Base-by-base conservation (phyloP, 2,329 filamentous ascomycete genomes). In the Fusarium nodosum region DNA sequence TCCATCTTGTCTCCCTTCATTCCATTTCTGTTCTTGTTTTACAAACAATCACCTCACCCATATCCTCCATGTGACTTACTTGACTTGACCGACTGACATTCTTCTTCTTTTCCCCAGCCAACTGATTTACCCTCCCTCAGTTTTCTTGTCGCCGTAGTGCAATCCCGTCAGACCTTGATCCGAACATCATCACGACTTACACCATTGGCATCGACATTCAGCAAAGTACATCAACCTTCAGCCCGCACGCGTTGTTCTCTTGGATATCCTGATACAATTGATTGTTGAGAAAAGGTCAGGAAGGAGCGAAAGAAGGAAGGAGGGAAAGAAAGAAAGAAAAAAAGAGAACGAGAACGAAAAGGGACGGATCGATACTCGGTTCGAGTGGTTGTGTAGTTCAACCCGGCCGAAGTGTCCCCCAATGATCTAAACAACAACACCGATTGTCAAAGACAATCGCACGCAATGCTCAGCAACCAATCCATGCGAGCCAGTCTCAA, bases 401-500 rank as follows among this genome's bases (percentile, higher is more conserved):
- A 70, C 73, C 73, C 63, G 55, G 56, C 58, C 57, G 50, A 56
- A 61, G 42, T 61, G 53, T 61, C 58, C 68, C 69, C 75, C 72
- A 54, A 79, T 78, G 78, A 77, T 73, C 73, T 75, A 60, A 69
- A 68, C 66, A 51, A 63, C 60, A 45, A 56, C 66, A 56, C 52
- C 57, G 57, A 67, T 64, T 64, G 65, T 71, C 65, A 62, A 69
- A 71, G 73, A 73, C 74, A 72, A 75, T 72, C 77, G 74, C 76
- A 69, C 77, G 74, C 75, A 68, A 80, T 81, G 79, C 77, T 79
- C 71, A 78, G 72, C 71, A 79, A 82, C 72, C 79, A 83, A 72
- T 76, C 82, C 60, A 80, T 82, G 78, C 84, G 86, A 79, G 82
- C 86, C 77, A 89, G 86, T 82, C 82, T 88, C 55, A 85, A 87